Evolutionary conservation across 1,139 yeast genomes (phyloP).

Genomic region (Sugiyamaella paludigena): DNA sequence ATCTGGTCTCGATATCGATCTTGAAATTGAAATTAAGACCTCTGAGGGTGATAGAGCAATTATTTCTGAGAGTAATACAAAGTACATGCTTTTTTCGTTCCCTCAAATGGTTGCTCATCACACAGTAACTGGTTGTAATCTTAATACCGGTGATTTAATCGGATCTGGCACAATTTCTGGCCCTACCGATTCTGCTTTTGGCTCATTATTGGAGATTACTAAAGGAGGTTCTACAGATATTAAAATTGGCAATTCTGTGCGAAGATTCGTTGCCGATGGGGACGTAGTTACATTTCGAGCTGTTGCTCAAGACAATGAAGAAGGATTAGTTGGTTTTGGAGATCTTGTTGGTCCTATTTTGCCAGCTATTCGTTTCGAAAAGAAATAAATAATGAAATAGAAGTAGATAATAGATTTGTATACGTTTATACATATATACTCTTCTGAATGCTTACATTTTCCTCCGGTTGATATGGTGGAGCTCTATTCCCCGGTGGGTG

Average conservation of each 20-base stretch:
- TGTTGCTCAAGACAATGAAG: constrained; percentile 15
- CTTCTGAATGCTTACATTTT: no score
- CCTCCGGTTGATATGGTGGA: no score
- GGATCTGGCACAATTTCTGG: constrained; percentile 34
- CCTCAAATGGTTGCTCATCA: constrained; percentile 34
- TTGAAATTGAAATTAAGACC: constrained; percentile 22
- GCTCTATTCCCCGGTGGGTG: no score
- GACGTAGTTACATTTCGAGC: constrained; percentile 27
- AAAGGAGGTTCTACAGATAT: constrained; percentile 24
- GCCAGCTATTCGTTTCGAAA: constrained; percentile 38
- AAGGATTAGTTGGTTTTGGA: constrained; percentile 27
- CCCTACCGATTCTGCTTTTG: constrained; percentile 17
- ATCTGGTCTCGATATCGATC: constrained; percentile 24
- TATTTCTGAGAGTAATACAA: constrained; percentile 19
- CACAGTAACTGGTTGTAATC: constrained; percentile 30
- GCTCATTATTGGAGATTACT: constrained; percentile 29
- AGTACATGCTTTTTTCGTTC: constrained; percentile 28
- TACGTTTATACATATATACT: no score
- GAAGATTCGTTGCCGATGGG: constrained; percentile 27
- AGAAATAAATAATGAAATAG: background rate
- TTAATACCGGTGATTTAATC: constrained; percentile 30
- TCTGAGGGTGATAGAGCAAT: constrained; percentile 15
- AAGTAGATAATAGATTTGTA: no score
- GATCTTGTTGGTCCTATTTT: constrained; percentile 22
- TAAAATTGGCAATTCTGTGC: constrained; percentile 16